phyloP scores from a whole-genome alignment of 495 filamentous ascomycete species.

The Podospora pseudocomata region DNA sequence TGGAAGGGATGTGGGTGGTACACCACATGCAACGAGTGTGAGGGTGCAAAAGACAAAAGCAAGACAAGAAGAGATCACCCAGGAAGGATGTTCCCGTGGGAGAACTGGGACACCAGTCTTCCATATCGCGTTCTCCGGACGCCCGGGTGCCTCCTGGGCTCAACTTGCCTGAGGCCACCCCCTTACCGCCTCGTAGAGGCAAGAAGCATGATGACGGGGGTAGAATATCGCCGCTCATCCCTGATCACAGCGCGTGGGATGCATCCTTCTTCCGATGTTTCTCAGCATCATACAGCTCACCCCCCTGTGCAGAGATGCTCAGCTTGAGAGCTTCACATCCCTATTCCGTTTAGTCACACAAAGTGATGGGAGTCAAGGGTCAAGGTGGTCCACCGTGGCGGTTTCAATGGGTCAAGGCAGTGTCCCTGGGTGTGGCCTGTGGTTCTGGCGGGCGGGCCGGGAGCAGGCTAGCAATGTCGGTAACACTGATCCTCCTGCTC shows the following conservation, averaged over 20 bases:
- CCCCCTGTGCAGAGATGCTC: background rate
- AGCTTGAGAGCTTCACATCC: background rate
- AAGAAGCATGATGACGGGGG: background rate
- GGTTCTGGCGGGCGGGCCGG: background rate
- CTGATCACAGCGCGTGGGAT: constrained; percentile 9
- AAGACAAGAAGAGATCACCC: constrained; percentile 9
- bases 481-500: background rate
- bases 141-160: background rate
- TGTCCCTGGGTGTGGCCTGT: background rate
- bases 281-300: background rate
- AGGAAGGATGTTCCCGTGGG: background rate
- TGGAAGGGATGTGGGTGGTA: constrained; percentile 10
- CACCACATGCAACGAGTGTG: constrained; percentile 5
- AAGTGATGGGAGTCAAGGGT: background rate
- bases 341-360: background rate
- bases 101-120: background rate
- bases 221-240: background rate
- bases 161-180: background rate
- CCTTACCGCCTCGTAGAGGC: background rate
- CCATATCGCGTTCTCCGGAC: background rate
- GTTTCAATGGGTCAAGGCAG: background rate
- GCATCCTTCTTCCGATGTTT: background rate
- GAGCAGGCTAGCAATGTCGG: constrained; percentile 2
- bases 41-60: constrained; percentile 6
- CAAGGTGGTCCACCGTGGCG: background rate